These are phyloP conservation scores for Lavandula angustifolia DNA, from an alignment of 257 asterid genomes.

Conservation along the genomic window DNA sequence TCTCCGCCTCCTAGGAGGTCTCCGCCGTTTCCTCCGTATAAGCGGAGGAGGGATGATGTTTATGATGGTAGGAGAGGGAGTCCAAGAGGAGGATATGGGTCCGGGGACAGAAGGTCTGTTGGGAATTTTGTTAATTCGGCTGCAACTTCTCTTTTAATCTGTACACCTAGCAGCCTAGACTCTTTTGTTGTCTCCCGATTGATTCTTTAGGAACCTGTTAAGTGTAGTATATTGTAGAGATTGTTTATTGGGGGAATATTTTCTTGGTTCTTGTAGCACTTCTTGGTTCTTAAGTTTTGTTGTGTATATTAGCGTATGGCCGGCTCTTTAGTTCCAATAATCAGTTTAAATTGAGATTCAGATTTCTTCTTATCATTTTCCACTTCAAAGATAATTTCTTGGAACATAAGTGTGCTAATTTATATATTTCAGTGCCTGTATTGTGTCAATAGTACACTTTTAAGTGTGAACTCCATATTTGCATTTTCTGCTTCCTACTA, in stretches of 20 bases:
- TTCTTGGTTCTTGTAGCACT: background rate
- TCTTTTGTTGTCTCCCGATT: background rate
- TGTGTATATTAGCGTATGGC: too few relatives aligned
- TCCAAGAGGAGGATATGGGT: constrained; percentile 89
- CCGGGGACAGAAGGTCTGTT: constrained; percentile 77
- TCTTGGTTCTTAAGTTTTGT: background rate
- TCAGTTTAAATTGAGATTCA: constrained; percentile 7
- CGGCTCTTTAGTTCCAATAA: background rate
- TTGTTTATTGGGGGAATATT: constrained; percentile 3
- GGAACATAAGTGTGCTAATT: background rate
- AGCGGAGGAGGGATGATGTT: constrained; percentile 77
- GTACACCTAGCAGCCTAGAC: background rate
- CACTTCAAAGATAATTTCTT: background rate
- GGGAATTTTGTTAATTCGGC: constrained; percentile 10
- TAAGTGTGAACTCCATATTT: background rate
- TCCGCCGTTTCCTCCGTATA: constrained; percentile 65
- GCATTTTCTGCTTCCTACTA: background rate
- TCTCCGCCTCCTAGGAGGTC: constrained; percentile 75
- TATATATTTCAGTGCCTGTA: background rate
- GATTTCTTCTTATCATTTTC: constrained; percentile 1
- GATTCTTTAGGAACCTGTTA: background rate
- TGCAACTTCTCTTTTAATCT: background rate
- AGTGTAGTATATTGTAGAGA: background rate
- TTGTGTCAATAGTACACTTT: constrained; percentile 6
- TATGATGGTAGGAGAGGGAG: constrained; percentile 87